phyloP scores from a whole-genome alignment of 1,284 basidiomycete species.

The Neotropicomus parvogracilis region DNA sequence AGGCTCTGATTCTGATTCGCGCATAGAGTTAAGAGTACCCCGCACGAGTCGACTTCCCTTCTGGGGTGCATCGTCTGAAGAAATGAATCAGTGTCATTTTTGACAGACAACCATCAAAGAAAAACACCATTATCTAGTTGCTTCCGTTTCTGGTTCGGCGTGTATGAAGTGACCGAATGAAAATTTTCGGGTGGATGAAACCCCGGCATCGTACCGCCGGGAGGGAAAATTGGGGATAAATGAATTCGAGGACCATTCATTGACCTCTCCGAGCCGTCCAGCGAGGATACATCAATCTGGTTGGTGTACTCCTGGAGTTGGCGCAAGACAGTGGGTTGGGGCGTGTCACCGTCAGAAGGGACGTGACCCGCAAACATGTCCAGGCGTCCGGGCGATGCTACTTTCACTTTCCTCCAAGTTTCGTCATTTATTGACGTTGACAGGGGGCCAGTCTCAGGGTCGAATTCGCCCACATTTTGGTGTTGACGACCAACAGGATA shows the following conservation, averaged over 20 bases:
- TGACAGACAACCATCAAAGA: background rate
- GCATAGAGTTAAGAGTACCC: slow-evolving; percentile 12
- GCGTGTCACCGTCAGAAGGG: background rate
- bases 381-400: background rate
- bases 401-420: background rate
- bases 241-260: background rate
- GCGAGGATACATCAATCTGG: background rate
- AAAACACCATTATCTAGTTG: slow-evolving; percentile 11
- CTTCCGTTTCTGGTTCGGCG: slow-evolving; percentile 13
- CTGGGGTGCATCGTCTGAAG: slow-evolving; percentile 13
- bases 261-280: slow-evolving; percentile 1
- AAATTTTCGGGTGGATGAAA: background rate
- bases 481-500: background rate
- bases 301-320: slow-evolving; percentile 22
- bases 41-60: slow-evolving; percentile 22
- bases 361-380: background rate
- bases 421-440: background rate
- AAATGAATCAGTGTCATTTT: slow-evolving; percentile 5
- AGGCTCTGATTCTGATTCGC: slow-evolving; percentile 28
- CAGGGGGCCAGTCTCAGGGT: background rate
- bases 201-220: background rate
- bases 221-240: background rate
- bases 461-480: background rate
- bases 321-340: slow-evolving; percentile 14
- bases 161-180: background rate